phyloP scores from a whole-genome alignment of 331 rosid genomes.

The Quercus phellos region DNA sequence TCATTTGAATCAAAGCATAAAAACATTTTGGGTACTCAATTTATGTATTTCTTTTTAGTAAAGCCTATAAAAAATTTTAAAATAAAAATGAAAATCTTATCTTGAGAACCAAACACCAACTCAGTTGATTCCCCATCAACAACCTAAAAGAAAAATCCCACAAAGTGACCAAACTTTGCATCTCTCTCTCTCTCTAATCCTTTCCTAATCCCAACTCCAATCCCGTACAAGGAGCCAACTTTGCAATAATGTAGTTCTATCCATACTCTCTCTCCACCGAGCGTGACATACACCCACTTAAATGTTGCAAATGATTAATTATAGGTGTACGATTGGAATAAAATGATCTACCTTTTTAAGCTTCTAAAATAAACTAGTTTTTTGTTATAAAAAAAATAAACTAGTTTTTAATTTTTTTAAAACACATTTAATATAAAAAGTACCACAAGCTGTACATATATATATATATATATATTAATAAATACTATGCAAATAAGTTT shows the following conservation, averaged over 20 bases:
- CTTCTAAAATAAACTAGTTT: too few species aligned
- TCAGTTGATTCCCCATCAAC: slow-evolving; percentile 27
- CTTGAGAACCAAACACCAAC: slow-evolving; percentile 9
- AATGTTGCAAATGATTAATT: too few species aligned
- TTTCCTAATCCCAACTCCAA: slow-evolving; percentile 5
- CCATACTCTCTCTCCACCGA: background rate
- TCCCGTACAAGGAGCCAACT: slow-evolving; percentile 25
- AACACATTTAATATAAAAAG: background rate
- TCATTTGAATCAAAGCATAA: background rate
- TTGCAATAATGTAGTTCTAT: background rate
- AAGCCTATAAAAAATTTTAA: too few species aligned
- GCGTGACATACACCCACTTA: slow-evolving; percentile 4
- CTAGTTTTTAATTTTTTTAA: too few species aligned
- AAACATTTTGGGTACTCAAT: background rate
- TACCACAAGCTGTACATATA: background rate
- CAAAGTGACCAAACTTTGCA: slow-evolving; percentile 32
- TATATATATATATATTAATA: too few species aligned
- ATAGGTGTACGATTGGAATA: too few species aligned
- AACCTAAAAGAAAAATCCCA: slow-evolving; percentile 21
- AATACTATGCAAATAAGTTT: too few species aligned
- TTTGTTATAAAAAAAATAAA: too few species aligned
- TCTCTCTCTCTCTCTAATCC: slow-evolving; percentile 26
- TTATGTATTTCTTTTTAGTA: background rate
- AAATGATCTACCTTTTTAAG: too few species aligned
- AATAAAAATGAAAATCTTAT: background rate